Conservation (phyloP, 2,329 filamentous ascomycete genomes). For the Podosphaera xanthii region DNA sequence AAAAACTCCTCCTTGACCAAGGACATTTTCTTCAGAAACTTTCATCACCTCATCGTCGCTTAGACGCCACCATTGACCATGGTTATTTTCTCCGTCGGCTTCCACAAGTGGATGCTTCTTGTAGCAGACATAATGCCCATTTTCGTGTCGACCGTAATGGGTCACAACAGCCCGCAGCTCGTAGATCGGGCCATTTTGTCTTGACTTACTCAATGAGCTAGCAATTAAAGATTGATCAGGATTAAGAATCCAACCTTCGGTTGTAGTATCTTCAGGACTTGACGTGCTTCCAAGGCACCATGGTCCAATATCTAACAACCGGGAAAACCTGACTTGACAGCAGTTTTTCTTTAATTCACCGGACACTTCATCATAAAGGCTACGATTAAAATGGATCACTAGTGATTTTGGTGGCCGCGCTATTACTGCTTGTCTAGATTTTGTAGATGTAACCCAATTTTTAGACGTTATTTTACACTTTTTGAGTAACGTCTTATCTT, state of each 20-base stretch:
- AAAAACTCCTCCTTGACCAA: conserved; percentile 61
- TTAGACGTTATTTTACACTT: conserved; percentile 44
- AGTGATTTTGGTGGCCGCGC: conserved; percentile 62
- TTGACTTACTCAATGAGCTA: conserved; percentile 25
- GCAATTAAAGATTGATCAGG: conserved; percentile 54
- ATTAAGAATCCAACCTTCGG: conserved; percentile 48
- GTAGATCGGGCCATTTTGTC: conserved; percentile 38
- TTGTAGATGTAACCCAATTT: conserved; percentile 52
- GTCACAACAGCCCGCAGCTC: conserved; percentile 66
- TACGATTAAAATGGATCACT: conserved; percentile 75
- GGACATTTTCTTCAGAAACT: conserved; percentile 49
- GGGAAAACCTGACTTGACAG: conserved; percentile 56
- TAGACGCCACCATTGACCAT: conserved; percentile 58
- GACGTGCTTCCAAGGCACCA: conserved; percentile 53
- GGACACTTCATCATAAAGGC: conserved; percentile 67
- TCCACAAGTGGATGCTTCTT: conserved; percentile 34
- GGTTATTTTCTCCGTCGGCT: conserved; percentile 12
- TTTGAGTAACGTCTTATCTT: conserved; percentile 38
- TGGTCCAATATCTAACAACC: conserved; percentile 48
- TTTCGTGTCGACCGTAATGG: conserved; percentile 78
- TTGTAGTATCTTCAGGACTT: conserved; percentile 11
- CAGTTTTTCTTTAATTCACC: conserved; percentile 66
- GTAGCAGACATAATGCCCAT: conserved; percentile 89
- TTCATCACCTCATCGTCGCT: conserved; percentile 70
- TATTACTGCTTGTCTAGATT: conserved; percentile 74